Base-by-base conservation (phyloP, 2,329 filamentous ascomycete genomes). In the Sporothrix phasma region DNA sequence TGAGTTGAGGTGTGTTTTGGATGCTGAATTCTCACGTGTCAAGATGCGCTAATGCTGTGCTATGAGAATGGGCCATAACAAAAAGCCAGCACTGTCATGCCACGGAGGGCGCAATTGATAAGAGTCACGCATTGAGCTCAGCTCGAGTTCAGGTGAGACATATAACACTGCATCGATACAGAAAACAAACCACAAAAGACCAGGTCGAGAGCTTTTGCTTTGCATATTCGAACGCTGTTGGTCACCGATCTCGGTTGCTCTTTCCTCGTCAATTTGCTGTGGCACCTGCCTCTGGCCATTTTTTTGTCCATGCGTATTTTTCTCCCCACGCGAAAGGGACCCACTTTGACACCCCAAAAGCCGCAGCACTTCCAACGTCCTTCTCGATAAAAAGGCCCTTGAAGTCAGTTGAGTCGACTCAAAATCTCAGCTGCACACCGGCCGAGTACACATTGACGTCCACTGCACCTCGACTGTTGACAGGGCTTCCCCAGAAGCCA, bases 271-370 rank as follows among this genome's bases (percentile, higher is more conserved):
- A 19, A 39, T 56, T 39, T 22, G 34, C 19, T 2, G 7, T 7
- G 2, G n/a, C 51, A 11, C 29, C 51, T 56, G 31, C 31, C 51
- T 15, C 11, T 37, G n/a, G 6, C 31, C 5, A 39, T 54, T 56
- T 56, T 51, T 56, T 54, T n/a, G 29, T 54, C 24, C 22, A n/a
- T n/a, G n/a, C n/a, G n/a, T n/a, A n/a, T 53, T 53, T 49, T 29
- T 62, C 46, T 53, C 13, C n/a, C 22, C 29, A 24, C 24, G 19
- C 29, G 15, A 5, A 19, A 17, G 7, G 31, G 34, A 41, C 60
- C 45, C 60, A 62, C 60, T 56, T 56, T 62, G 60, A 62, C 46
- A 53, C 60, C 53, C 60, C 45, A 62, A 51, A 53, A 53, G 17
- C 58, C 41, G 39, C 24, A 60, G 24, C 39, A 26, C 37, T 34